phyloP scores from a whole-genome alignment of 2,329 filamentous ascomycete genomes.

The Colletotrichum sp. region DNA sequence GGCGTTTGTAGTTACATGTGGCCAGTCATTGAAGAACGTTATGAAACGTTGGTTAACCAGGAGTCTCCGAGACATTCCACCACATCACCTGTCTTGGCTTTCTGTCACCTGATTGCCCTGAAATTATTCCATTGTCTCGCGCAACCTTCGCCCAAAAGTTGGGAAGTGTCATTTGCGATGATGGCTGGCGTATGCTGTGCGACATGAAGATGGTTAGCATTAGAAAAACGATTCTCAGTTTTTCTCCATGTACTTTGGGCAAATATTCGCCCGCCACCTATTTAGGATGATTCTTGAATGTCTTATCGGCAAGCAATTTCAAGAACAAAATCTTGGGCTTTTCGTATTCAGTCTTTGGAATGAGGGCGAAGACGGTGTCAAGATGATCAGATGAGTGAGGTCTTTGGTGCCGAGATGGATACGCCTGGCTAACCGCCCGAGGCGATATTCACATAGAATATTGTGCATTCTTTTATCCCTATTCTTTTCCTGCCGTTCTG shows the following conservation, averaged over 20 bases:
- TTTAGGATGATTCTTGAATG: not conserved
- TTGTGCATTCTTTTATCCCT: not conserved
- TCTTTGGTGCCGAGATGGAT: not conserved
- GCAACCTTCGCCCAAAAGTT: not conserved
- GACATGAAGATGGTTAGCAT: not conserved
- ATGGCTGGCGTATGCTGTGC: not conserved
- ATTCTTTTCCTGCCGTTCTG: not conserved
- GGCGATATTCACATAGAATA: not conserved
- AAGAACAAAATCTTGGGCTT: rapidly evolving
- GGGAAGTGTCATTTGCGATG: not conserved
- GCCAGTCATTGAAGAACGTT: not conserved
- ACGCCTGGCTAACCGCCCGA: not conserved
- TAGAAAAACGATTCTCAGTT: not conserved
- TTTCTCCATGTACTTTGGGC: not conserved
- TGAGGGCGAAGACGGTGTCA: not conserved
- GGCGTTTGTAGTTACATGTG: not conserved
- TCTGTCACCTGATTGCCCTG: not conserved
- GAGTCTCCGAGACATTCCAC: not conserved
- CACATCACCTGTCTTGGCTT: not conserved
- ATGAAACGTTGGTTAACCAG: not conserved
- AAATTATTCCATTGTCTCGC: not conserved
- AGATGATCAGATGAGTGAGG: not conserved
- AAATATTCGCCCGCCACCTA: not conserved
- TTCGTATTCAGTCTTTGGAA: not conserved
- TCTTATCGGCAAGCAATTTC: not conserved